Evolutionary conservation across 129 eudicot species (phyloP), one percentile per base, ranked within the genome.

Genomic region (Dittrichia graveolens): DNA sequence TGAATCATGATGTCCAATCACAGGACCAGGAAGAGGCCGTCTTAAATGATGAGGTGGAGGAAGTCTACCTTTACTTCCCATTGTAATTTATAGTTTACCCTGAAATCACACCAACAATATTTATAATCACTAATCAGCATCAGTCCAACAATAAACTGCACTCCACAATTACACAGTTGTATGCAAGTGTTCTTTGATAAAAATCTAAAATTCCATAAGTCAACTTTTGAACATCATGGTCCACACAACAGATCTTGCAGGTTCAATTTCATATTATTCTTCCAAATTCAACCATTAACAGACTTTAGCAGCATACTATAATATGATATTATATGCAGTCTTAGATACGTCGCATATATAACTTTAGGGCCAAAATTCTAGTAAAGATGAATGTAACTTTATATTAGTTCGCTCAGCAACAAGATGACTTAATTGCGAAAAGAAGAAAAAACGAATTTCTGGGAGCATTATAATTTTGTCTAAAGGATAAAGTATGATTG

Each of bases 31-130:
- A 72, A 82, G 88, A 46, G 95, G 89, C 6, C 64, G 95, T 18
- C 96, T 74, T 47, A 84, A 73, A 67, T 85, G 89, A 64, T 89
- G 89, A 60, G 91, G 91, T 40, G 88, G 91, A 35, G 97, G 97
- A 54, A 87, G 69, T 85, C 98, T 84, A 58, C 96, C 89, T 80
- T 87, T 89, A 80, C 95, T 92, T 81, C 89, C 95, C 98, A 92
- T 92, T 53, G 34, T 41, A 13, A 49, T 47, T 47, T 7, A 15
- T n/a, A 6, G 71, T 46, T 53, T 37, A 66, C 58, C 67, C 78
- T 72, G 66, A 73, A 24, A 72, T 49, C 44, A 79, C 13, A 55
- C 35, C 19, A 24, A 73, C 67, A 24, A 24, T 0, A 24, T 24
- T 24, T 24, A 24, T 24, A 45, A 7, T 43, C 7, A 50, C 31